A percentile compares a stretch with the other conserved stretches of the same genome.
phyloP scores from a whole-genome alignment of 2,329 filamentous ascomycete genomes.

The Xylariales sp. region DNA sequence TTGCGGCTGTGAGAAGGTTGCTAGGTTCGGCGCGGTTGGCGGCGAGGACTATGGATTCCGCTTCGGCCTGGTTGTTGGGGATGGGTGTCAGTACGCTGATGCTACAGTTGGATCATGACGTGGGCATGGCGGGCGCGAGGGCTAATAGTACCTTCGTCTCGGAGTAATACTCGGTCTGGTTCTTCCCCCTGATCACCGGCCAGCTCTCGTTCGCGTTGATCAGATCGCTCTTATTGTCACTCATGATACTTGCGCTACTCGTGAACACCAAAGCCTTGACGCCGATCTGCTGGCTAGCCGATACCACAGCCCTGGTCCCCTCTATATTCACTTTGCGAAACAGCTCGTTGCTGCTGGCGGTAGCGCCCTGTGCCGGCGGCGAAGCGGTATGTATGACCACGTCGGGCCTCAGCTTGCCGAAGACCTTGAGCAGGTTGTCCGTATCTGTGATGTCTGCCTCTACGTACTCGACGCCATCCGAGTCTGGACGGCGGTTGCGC shows the following conservation, averaged over 20 bases:
- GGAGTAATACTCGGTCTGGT: constrained; percentile 79
- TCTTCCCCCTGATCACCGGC: constrained; percentile 66
- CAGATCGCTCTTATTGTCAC: constrained; percentile 75
- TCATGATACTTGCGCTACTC: constrained; percentile 80
- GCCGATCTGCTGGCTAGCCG: constrained; percentile 63
- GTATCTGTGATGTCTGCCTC: constrained; percentile 74
- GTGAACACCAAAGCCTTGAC: constrained; percentile 88
- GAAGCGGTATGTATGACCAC: constrained; percentile 90
- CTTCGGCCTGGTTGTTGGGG: constrained; percentile 70
- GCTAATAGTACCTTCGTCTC: constrained; percentile 79
- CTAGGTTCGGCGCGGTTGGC: constrained; percentile 60
- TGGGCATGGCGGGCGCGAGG: no score
- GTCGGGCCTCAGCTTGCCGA: constrained; percentile 65
- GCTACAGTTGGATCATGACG: no score
- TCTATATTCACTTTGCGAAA: constrained; percentile 84
- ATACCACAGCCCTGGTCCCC: constrained; percentile 74
- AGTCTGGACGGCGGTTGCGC: constrained; percentile 58
- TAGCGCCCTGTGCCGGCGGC: constrained; percentile 52
- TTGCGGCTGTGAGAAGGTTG: constrained; percentile 68
- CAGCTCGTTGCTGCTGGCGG: constrained; percentile 52
- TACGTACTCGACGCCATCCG: constrained; percentile 59
- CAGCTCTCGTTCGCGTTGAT: constrained; percentile 81
- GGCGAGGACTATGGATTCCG: constrained; percentile 74
- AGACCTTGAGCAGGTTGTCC: constrained; percentile 55
- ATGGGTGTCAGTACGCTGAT: no score